These are phyloP conservation scores for Colletotrichum costaricense DNA, from an alignment of 2,329 filamentous ascomycete genomes.

Conservation along the genomic window DNA sequence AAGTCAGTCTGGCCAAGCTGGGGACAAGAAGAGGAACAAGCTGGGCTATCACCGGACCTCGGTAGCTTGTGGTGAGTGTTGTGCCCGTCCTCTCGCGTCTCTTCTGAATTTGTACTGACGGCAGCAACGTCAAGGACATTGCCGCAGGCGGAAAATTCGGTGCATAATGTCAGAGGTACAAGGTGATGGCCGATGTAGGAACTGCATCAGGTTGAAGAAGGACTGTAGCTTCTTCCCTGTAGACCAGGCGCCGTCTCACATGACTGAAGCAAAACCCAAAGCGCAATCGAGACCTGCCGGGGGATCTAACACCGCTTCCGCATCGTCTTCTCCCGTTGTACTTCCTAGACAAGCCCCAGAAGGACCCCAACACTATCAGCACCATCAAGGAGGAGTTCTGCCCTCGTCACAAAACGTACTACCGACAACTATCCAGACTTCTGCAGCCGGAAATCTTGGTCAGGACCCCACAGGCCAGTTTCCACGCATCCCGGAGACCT, in stretches of 20 bases:
- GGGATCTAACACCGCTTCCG: constrained; percentile 54
- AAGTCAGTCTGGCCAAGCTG: constrained; percentile 48
- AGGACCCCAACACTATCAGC: constrained; percentile 51
- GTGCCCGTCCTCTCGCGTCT: constrained; percentile 4
- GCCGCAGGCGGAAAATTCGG: constrained; percentile 91
- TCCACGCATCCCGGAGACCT: background rate
- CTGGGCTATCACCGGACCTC: constrained; percentile 95
- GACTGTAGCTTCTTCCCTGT: constrained; percentile 94
- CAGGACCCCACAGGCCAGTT: constrained; percentile 58
- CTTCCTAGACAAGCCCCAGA: constrained; percentile 55
- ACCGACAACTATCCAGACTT: constrained; percentile 53
- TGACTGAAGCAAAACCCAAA: constrained; percentile 56
- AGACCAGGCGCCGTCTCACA: constrained; percentile 72
- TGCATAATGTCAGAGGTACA: constrained; percentile 84
- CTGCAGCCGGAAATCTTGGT: constrained; percentile 49
- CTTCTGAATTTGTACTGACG: constrained; percentile 16
- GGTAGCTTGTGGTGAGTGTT: constrained; percentile 89
- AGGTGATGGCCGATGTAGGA: constrained; percentile 81
- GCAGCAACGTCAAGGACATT: constrained; percentile 74
- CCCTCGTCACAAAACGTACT: constrained; percentile 58
- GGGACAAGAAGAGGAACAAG: constrained; percentile 80
- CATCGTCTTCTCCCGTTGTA: constrained; percentile 61
- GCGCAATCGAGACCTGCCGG: constrained; percentile 51
- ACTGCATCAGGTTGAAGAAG: constrained; percentile 94
- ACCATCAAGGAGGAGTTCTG: constrained; percentile 57